Evolutionary conservation across 2,329 filamentous ascomycete species (phyloP), one percentile per base, ranked within the genome.

Genomic region (Aspergillus persii): DNA sequence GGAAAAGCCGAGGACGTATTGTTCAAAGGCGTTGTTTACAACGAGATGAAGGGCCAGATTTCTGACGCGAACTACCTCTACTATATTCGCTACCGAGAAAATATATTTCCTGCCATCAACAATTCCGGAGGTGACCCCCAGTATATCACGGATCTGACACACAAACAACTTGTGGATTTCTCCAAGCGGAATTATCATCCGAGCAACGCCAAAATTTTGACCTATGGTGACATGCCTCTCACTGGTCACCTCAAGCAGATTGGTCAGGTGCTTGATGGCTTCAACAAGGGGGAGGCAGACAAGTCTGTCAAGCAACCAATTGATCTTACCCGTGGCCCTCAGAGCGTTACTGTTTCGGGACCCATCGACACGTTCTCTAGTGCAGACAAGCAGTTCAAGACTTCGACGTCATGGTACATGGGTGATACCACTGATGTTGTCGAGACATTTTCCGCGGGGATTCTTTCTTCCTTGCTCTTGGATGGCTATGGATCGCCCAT

Each of bases 41-140:
- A 99, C 70, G 95, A 99, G 79, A 99, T 99, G 95, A 99, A 99
- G 79, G 95, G 95, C 0, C 93, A 97, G 72, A 96, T 98, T 88
- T 98, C 95, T 2, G 95, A 99, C 74, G 92, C 94, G 6, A 92
- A 92, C 66, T 99, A 99, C 70, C 81, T 98, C 0, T 99, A 91
- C 80, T 98, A 97, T 75, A 96, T 97, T 66, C 86, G 89, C 55
- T 99, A 96, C 76, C 92, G 96, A 72, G 92, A 98, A 68, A 89
- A 95, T 73, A 91, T 99, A 56, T 95, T 96, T 72, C 95, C 95
- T 0, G 89, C 89, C 41, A 89, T 99, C 74, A 90, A 99, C 79
- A 98, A 99, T 78, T 98, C 94, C 1, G 95, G 95, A 36, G 95
- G 95, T 56, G 95, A 99, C 72, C 95, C 95, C 0, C 89, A 95